Base-by-base conservation (phyloP, 768 basidiomycete genomes). In the Tulasnella sp. region DNA sequence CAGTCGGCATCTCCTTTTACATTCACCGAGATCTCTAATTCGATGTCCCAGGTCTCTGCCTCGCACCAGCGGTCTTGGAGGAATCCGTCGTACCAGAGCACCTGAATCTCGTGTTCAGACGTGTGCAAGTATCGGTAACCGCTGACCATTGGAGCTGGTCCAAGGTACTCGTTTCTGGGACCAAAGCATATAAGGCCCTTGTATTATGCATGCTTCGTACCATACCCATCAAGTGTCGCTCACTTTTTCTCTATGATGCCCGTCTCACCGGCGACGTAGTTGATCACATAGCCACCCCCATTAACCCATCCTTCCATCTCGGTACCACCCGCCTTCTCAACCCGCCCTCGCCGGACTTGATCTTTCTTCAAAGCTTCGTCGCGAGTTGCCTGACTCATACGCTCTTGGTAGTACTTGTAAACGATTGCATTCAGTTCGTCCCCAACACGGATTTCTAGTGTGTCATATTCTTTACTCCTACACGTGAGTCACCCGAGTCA, bases 301-400 rank as follows among this genome's bases (percentile, higher is more conserved):
- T 63, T 41, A 5, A 65, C 62, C 71, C 71, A 72, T 35, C 71
- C 71, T 17, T 72, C 71, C 71, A 72, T 72, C 8, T 72, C 71
- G 19, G 26, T 64, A 62, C 62, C 62, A 9, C 62, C 62, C 14
- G 59, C 62, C 39, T 66, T 63, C n/a, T 64, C 36, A 29, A 63
- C 37, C 44, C 64, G 36, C n/a, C 37, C 44, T 40, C 71, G 26
- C 22, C 37, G 32, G 14, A 37, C 39, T 40, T 72, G 35, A 41
- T 72, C 71, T 19, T 63, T 66, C 41, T 63, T 40, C 62, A 72
- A 35, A 29, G 71, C 71, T 34, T 72, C 64, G 22, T 72, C 62
- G 17, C 62, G 52, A 40, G 65, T 47, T 17, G 36, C 62, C 32
- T 72, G 36, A 17, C 59, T 72, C 22, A 72, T 36, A 5, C 59